A percentile compares a stretch with the other conserved stretches of the same genome.
phyloP scores from a whole-genome alignment of 192 early-diverging fungal genomes.

The Haplosporangium gracile region DNA sequence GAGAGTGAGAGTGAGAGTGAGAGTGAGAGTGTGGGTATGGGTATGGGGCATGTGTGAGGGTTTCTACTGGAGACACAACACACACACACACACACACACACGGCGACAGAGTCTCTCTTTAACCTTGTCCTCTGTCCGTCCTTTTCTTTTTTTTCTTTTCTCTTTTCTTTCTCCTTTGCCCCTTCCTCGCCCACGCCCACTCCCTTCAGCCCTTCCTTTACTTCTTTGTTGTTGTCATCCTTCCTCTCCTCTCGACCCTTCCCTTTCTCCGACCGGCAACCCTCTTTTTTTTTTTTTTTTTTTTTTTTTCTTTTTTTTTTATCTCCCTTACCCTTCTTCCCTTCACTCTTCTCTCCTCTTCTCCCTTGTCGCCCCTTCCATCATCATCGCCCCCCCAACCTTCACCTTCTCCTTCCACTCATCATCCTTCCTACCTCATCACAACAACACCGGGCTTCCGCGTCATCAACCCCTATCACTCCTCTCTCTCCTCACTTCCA shows the following conservation, averaged over 20 bases:
- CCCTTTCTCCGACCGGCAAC: background rate
- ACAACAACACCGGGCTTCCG: background rate
- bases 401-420: background rate
- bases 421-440: background rate
- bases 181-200: constrained; percentile 10
- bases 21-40: background rate
- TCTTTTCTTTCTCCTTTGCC: background rate
- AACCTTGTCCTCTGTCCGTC: background rate
- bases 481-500: background rate
- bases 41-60: background rate
- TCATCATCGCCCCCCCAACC: background rate
- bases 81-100: background rate
- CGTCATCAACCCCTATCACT: background rate
- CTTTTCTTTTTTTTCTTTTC: background rate
- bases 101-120: background rate
- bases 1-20: background rate
- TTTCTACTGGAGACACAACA: background rate
- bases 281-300: background rate
- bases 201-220: background rate
- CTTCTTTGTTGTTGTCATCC: background rate
- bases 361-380: background rate
- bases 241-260: background rate
- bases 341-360: background rate
- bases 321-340: background rate
- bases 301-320: background rate